phyloP scores from a whole-genome alignment of 2,329 filamentous ascomycete species.

The Colletotrichum limetticola region DNA sequence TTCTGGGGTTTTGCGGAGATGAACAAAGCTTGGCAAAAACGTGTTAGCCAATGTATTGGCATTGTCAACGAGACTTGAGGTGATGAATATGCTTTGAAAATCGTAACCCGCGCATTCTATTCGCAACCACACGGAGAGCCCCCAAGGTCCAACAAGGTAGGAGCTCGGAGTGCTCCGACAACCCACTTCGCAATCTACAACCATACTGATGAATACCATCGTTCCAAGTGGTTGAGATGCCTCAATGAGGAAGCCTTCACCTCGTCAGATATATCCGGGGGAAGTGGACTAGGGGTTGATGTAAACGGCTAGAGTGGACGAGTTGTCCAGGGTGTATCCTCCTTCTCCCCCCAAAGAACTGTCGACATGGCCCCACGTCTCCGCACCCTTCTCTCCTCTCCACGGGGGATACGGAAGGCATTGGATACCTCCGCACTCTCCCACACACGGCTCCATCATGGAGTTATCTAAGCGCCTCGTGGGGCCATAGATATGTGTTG shows the following conservation, averaged over 20 bases:
- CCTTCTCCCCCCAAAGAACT: background rate
- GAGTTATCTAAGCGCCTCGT: conserved; percentile 17
- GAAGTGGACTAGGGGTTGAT: background rate
- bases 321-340: conserved; percentile 3
- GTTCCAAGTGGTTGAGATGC: background rate
- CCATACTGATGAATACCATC: background rate
- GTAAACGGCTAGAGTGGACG: background rate
- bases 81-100: background rate
- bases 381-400: conserved; percentile 6
- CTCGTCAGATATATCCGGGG: background rate
- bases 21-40: background rate
- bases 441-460: conserved; percentile 22
- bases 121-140: background rate
- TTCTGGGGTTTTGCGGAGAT: background rate
- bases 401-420: conserved; percentile 19
- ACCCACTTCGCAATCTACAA: background rate
- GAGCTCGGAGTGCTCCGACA: background rate
- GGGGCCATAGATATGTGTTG: background rate
- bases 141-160: background rate
- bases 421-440: conserved; percentile 30
- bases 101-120: background rate
- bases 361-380: conserved; percentile 17
- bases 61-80: no score
- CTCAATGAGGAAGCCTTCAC: background rate
- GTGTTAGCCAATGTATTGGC: no score